Conservation (phyloP, 176 grass and related monocot genomes). For the Secale cereale region DNA sequence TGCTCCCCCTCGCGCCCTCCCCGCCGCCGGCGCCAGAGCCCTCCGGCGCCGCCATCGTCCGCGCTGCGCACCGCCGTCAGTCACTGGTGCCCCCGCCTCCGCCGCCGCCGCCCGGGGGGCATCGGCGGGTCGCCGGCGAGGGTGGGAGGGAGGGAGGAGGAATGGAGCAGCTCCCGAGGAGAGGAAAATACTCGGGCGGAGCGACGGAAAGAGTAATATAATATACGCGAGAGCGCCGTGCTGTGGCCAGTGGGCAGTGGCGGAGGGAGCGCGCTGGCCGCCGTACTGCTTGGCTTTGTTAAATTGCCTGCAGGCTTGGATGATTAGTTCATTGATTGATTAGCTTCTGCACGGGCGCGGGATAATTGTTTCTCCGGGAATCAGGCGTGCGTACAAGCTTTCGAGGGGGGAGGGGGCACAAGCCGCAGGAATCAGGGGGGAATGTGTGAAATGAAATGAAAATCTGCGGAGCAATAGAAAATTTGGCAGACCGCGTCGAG, state of each 20-base stretch:
- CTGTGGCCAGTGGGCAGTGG: not conserved
- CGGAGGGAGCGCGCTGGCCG: constrained; percentile 16
- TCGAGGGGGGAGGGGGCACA: not conserved
- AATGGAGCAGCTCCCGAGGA: constrained; percentile 23
- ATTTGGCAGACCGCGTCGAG: too few species aligned
- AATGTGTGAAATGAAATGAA: too few species aligned
- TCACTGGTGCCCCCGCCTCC: not conserved
- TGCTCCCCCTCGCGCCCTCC: constrained; percentile 16
- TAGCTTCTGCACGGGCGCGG: not conserved
- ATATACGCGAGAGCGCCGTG: constrained; percentile 3
- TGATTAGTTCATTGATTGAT: constrained; percentile 27
- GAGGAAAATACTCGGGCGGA: constrained; percentile 18
- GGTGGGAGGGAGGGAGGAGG: not conserved
- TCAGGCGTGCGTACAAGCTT: not conserved
- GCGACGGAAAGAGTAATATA: constrained; percentile 29
- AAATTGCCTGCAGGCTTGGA: not conserved
- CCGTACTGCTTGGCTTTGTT: constrained; percentile 20
- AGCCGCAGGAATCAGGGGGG: too few species aligned
- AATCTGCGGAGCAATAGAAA: not conserved
- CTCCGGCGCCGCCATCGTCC: constrained; percentile 16
- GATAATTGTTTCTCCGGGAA: not conserved
- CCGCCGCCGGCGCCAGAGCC: constrained; percentile 20
- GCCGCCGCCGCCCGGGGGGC: not conserved
- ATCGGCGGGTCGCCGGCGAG: constrained; percentile 37
- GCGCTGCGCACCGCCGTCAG: too few species aligned